Evolutionary conservation across 345 rosid species (phyloP).

Genomic region (Dipteronia dyeriana): DNA sequence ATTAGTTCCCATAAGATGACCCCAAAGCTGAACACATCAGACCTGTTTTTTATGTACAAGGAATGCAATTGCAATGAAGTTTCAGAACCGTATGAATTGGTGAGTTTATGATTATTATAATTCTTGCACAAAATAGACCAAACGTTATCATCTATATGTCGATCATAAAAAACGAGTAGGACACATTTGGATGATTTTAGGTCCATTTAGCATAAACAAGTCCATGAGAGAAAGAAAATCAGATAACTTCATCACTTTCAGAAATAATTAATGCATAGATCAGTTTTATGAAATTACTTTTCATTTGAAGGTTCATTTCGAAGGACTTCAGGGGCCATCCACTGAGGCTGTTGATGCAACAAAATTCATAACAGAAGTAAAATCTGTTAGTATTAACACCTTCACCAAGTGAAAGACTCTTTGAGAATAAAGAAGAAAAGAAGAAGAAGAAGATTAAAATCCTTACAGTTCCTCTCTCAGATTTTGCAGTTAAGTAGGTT

Average conservation of each 20-base stretch:
- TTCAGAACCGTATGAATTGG: no score
- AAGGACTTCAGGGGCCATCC: conserved; percentile 99
- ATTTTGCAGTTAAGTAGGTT: conserved; percentile 66
- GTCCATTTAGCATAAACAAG: background rate
- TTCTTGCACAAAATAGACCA: background rate
- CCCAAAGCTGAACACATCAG: conserved; percentile 87
- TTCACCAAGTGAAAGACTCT: background rate
- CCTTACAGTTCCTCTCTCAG: conserved; percentile 87
- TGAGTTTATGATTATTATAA: background rate
- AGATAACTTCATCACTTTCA: background rate
- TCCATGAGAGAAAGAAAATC: background rate
- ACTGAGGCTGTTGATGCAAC: conserved; percentile 64
- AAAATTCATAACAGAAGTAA: background rate
- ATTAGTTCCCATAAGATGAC: conserved; percentile 84
- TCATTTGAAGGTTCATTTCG: conserved; percentile 88
- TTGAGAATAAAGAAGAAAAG: background rate
- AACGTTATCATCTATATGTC: background rate
- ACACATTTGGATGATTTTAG: no score
- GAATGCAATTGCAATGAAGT: background rate
- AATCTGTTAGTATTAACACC: background rate
- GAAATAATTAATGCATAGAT: background rate
- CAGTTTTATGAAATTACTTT: conserved; percentile 45
- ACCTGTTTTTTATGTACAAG: conserved; percentile 44
- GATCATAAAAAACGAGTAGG: background rate
- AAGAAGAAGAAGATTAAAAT: background rate